Conservation (phyloP, 352 stramenopile species). For the Globisporangium viniferum region DNA sequence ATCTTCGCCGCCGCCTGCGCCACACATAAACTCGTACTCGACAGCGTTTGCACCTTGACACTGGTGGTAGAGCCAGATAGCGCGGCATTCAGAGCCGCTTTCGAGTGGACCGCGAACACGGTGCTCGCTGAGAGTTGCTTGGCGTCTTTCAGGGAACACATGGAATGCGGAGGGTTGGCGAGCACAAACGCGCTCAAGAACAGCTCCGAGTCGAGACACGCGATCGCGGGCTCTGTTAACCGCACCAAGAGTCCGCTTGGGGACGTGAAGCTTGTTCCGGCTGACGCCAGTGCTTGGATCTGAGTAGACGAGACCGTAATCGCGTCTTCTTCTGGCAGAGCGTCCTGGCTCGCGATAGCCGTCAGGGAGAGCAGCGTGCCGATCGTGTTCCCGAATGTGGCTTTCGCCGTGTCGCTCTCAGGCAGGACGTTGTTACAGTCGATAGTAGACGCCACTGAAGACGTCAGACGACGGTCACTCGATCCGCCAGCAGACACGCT, state of each 20-base stretch:
- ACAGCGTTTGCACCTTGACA: conserved; percentile 29
- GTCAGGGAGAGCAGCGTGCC: conserved; percentile 49
- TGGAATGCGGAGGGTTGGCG: conserved; percentile 30
- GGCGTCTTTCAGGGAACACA: conserved; percentile 37
- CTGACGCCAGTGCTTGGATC: conserved; percentile 34
- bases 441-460: conserved; percentile 3
- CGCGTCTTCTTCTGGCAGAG: conserved; percentile 38
- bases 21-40: conserved; percentile 38
- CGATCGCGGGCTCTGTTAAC: conserved; percentile 38
- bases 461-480: conserved; percentile 14
- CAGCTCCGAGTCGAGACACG: conserved; percentile 43
- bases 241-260: conserved; percentile 27
- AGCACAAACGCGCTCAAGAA: conserved; percentile 55
- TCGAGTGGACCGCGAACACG: conserved; percentile 46
- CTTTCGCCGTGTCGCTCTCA: conserved; percentile 21
- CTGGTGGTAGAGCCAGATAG: conserved; percentile 14
- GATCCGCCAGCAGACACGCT: background rate
- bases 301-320: conserved; percentile 25
- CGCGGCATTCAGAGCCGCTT: conserved; percentile 23
- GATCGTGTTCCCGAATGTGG: conserved; percentile 33
- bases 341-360: conserved; percentile 44
- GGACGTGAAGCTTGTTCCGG: conserved; percentile 23
- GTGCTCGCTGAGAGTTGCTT: conserved; percentile 39
- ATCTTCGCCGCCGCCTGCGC: conserved; percentile 21
- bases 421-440: conserved; percentile 7